Evolutionary conservation across 495 filamentous ascomycete genomes (phyloP).

Genomic region (Hypoxylon crocopeplum): DNA sequence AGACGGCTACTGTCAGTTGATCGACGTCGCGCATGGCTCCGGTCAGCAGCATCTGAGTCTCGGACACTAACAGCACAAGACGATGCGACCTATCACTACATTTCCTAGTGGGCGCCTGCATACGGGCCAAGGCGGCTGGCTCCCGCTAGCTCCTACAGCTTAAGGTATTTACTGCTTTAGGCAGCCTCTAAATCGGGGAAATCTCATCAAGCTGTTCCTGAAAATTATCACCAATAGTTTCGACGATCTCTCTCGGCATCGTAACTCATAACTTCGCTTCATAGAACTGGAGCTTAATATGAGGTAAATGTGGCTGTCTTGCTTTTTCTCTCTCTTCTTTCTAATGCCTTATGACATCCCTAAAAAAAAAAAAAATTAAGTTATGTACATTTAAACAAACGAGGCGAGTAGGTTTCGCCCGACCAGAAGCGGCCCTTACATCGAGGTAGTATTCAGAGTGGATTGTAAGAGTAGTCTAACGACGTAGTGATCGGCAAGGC

Average conservation of each 20-base stretch:
- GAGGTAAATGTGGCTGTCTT: too few species aligned
- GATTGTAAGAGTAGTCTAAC: constrained; percentile 11
- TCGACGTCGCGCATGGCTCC: constrained; percentile 3
- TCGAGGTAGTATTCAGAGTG: constrained; percentile 2
- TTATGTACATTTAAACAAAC: too few species aligned
- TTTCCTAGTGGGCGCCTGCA: too few species aligned
- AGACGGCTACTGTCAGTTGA: constrained; percentile 13
- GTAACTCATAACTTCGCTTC: neutral
- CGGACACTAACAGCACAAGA: neutral
- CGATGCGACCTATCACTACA: neutral
- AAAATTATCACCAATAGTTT: constrained; percentile 10
- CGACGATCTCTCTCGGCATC: constrained; percentile 14
- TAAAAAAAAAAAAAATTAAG: too few species aligned
- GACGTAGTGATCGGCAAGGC: constrained; percentile 25
- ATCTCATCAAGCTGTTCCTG: too few species aligned
- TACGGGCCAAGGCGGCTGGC: constrained; percentile 1
- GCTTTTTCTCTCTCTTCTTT: too few species aligned
- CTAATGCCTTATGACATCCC: too few species aligned
- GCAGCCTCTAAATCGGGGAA: too few species aligned
- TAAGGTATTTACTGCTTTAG: too few species aligned
- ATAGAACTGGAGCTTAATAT: too few species aligned
- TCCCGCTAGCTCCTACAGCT: neutral
- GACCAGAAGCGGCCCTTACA: too few species aligned
- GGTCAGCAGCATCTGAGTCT: constrained; percentile 16
- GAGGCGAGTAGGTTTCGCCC: too few species aligned